phyloP scores from a whole-genome alignment of 768 basidiomycete genomes.

The Obba rivulosa region DNA sequence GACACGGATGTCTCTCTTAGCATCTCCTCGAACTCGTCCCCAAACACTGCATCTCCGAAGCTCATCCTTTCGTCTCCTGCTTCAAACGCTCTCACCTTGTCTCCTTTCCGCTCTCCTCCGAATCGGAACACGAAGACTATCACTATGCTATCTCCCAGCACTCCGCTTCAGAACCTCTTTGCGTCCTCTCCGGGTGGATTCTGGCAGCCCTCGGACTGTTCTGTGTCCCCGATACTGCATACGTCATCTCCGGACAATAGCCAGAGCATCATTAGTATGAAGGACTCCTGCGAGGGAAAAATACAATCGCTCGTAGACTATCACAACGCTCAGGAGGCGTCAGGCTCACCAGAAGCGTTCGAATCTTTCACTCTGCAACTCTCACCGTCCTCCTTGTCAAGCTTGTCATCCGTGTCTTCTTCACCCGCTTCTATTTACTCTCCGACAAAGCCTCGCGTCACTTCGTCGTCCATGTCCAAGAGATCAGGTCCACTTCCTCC shows the following conservation, averaged over 20 bases:
- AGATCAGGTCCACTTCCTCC: too few relatives aligned
- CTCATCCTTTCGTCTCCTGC: background rate
- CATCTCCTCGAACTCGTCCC: background rate
- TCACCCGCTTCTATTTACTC: constrained; percentile 3
- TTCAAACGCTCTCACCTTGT: background rate
- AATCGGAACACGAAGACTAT: background rate
- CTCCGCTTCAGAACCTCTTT: constrained; percentile 13
- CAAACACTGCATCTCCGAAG: background rate
- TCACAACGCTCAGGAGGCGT: constrained; percentile 6
- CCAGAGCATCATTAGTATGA: background rate
- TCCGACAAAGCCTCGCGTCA: too few relatives aligned
- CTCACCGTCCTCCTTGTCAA: constrained; percentile 14
- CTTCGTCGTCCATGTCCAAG: too few relatives aligned
- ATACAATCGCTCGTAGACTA: constrained; percentile 14
- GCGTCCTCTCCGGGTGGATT: constrained; percentile 14
- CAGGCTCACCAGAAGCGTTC: background rate
- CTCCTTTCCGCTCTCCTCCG: background rate
- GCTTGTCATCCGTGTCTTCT: constrained; percentile 12
- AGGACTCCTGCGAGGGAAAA: constrained; percentile 2
- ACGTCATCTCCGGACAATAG: background rate
- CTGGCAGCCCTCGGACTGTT: constrained; percentile 9
- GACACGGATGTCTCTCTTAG: background rate
- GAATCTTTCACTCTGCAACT: background rate
- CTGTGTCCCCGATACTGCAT: constrained; percentile 11
- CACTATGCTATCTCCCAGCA: constrained; percentile 7